Evolutionary conservation across 805 yeast species (phyloP).

Genomic region (Metschnikowia proteae): DNA sequence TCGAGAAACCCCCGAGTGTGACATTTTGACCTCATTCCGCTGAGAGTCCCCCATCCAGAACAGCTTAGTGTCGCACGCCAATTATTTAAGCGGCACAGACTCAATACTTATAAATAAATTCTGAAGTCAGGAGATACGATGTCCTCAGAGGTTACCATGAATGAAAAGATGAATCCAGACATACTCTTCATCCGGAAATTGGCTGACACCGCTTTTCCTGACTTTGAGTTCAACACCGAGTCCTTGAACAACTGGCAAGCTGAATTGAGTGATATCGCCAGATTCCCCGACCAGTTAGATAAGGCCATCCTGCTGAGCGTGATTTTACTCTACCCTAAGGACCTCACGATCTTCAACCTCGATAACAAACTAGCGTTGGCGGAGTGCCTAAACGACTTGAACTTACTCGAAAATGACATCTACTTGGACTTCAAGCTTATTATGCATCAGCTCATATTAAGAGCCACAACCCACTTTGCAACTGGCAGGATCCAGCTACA

Average conservation of each 20-base stretch:
- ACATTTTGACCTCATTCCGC: not conserved
- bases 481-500: slow-evolving; percentile 24
- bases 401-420: slow-evolving; percentile 19
- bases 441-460: slow-evolving; percentile 23
- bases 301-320: slow-evolving; percentile 24
- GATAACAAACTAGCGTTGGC: slow-evolving; percentile 12
- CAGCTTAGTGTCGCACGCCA: not conserved
- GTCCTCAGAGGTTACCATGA: not conserved
- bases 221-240: slow-evolving; percentile 24
- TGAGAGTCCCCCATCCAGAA: not conserved
- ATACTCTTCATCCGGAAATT: slow-evolving; percentile 4
- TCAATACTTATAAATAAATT: not conserved
- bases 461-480: slow-evolving; percentile 23
- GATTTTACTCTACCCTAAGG: slow-evolving; percentile 17
- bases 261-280: slow-evolving; percentile 27
- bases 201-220: slow-evolving; percentile 17
- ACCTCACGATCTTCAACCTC: slow-evolving; percentile 5
- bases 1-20: not conserved
- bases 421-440: slow-evolving; percentile 30
- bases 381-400: slow-evolving; percentile 11
- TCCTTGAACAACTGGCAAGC: slow-evolving; percentile 35
- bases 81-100: not conserved
- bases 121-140: not conserved
- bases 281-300: slow-evolving; percentile 20
- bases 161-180: slow-evolving; percentile 1